These are phyloP conservation scores for Bipolaris victoriae DNA, from an alignment of 2,329 filamentous ascomycete species.

Conservation along the genomic window DNA sequence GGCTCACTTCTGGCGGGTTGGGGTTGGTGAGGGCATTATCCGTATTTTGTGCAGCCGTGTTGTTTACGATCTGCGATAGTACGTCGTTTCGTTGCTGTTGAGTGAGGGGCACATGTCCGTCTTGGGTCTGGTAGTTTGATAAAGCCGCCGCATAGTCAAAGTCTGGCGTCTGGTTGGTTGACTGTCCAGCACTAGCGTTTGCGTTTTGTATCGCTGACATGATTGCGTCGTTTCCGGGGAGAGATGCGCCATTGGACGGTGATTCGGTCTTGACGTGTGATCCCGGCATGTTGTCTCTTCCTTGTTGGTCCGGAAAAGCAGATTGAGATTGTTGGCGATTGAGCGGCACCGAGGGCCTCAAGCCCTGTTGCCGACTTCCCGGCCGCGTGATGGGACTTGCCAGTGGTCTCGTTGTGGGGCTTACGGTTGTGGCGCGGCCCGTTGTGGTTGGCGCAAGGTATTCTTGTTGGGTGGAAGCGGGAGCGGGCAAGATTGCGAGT, in stretches of 20 bases:
- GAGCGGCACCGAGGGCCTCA: slow-evolving; percentile 30
- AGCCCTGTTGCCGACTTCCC: slow-evolving; percentile 28
- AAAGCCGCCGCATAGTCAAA: slow-evolving; percentile 57
- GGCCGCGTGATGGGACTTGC: slow-evolving; percentile 35
- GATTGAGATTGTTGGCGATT: slow-evolving; percentile 24
- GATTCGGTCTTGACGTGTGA: slow-evolving; percentile 51
- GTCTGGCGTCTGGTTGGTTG: slow-evolving; percentile 40
- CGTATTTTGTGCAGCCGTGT: slow-evolving; percentile 47
- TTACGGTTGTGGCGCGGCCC: slow-evolving; percentile 43
- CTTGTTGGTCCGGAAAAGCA: slow-evolving; percentile 12
- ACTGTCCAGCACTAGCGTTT: slow-evolving; percentile 49
- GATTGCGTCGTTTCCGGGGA: slow-evolving; percentile 55
- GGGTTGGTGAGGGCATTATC: slow-evolving; percentile 66
- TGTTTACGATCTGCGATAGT: slow-evolving; percentile 57
- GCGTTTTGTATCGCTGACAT: slow-evolving; percentile 57
- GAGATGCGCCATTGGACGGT: slow-evolving; percentile 40
- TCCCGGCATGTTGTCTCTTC: slow-evolving; percentile 20
- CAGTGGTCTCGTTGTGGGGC: slow-evolving; percentile 35
- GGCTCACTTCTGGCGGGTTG: slow-evolving; percentile 60
- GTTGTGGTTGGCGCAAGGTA: slow-evolving; percentile 21
- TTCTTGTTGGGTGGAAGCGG: slow-evolving; percentile 32
- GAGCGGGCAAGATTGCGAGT: slow-evolving; percentile 46
- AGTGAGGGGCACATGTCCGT: slow-evolving; percentile 55
- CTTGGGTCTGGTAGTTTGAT: slow-evolving; percentile 55
- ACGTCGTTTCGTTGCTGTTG: slow-evolving; percentile 56